Evolutionary conservation across 2,329 filamentous ascomycete species (phyloP).

Genomic region (Arachnomyces sp.): DNA sequence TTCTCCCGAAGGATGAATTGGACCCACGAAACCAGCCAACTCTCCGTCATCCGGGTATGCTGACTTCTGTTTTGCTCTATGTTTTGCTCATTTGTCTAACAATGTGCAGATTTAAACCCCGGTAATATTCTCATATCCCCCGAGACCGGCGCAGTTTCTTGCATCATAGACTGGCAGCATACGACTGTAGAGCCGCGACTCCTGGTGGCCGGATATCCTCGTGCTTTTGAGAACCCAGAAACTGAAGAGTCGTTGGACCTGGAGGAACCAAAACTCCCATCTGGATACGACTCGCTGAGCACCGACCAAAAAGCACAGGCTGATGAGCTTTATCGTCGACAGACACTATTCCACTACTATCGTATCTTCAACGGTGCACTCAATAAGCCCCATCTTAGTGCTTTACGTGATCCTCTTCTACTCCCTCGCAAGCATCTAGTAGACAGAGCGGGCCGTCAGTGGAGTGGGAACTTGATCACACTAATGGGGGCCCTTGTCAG

Average conservation of each 20-base stretch:
- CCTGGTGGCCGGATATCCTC: constrained; percentile 2
- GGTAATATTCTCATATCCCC: constrained; percentile 3
- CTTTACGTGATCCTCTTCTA: no score
- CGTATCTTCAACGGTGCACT: neutral
- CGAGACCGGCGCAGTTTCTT: constrained; percentile 2
- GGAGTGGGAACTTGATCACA: no score
- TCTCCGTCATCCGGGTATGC: constrained; percentile 9
- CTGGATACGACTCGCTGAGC: neutral
- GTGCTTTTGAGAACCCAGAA: constrained; percentile 5
- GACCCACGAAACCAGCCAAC: constrained; percentile 5
- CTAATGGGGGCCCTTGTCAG: no score
- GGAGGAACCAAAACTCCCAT: constrained; percentile 1
- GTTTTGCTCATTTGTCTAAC: constrained; percentile 4
- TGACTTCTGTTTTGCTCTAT: no score
- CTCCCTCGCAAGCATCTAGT: no score
- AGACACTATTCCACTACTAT: neutral
- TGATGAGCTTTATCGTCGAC: constrained; percentile 4
- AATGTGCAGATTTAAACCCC: constrained; percentile 1
- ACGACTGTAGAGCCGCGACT: constrained; percentile 1
- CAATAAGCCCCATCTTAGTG: no score
- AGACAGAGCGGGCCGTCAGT: no score
- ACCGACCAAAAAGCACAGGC: constrained; percentile 1
- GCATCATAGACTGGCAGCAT: constrained; percentile 4
- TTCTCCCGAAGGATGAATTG: constrained; percentile 6
- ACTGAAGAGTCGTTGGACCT: neutral